phyloP scores from a whole-genome alignment of 257 asterid species.

The Lantana camara region DNA sequence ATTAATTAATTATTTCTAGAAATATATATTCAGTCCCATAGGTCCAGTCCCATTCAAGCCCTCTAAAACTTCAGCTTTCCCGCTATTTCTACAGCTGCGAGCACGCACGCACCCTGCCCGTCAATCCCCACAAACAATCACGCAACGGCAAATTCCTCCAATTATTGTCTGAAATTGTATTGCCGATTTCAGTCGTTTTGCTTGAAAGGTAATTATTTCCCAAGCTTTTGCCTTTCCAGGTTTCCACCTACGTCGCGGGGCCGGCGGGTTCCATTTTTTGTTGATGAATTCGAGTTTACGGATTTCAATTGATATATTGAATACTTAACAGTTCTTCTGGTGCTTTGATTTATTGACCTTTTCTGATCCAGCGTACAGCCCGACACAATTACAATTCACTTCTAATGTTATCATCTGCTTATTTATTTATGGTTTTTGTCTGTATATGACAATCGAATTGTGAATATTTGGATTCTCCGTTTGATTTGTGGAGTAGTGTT shows the following conservation, averaged over 20 bases:
- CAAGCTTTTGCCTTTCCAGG: neutral
- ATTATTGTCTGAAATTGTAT: neutral
- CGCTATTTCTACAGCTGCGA: slow-evolving; percentile 14
- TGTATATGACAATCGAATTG: neutral
- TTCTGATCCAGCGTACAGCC: neutral
- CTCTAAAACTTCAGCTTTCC: slow-evolving; percentile 2
- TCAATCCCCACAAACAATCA: neutral
- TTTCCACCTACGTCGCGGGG: too few species aligned
- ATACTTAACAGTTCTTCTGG: neutral
- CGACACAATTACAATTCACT: neutral
- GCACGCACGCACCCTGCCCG: neutral
- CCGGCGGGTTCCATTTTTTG: neutral
- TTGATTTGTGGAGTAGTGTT: neutral
- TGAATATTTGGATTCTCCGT: neutral
- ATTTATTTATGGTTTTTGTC: neutral
- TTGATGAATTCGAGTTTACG: neutral
- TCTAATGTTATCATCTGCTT: neutral
- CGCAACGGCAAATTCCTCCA: neutral
- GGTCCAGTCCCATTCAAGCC: neutral
- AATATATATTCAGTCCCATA: too few species aligned
- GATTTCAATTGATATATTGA: neutral
- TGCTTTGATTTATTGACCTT: neutral
- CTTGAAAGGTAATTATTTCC: neutral
- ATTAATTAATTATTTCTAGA: too few species aligned
- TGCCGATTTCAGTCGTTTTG: neutral